Base-by-base conservation (phyloP, 805 yeast genomes). In the Myxozyma sirexii region DNA sequence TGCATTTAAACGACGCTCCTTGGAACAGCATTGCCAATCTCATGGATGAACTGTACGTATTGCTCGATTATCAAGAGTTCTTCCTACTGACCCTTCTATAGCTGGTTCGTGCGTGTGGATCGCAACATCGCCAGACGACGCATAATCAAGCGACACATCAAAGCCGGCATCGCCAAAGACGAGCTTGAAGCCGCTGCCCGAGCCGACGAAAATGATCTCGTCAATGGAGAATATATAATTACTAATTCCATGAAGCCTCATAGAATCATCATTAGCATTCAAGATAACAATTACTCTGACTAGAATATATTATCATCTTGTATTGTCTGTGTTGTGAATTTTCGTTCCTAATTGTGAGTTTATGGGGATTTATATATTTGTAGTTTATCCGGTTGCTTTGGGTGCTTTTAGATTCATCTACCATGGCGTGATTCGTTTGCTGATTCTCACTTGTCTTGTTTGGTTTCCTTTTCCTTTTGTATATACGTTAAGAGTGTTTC, bases 1-100 rank as follows among this genome's bases (percentile, higher is more conserved):
- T 90, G 8, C 78, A 85, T 44, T 75, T 89, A 53, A 70, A 80
- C 37, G 80, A 81, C 39, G 81, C 78, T 27, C 82, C 82, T 13
- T 90, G 96, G 96, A 57, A 68, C 53, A 71, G 74, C 19, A 80
- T 87, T 24, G 68, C 77, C 1, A 54, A 67, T 6, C 67, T 74
- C 24, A 75, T 81, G 33, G 71, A 72, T 39, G 79, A 75, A 47
- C 63, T 62, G 58, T 59, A 47, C 23, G 61, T 57, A 10, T 35
- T n/a, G 2, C 27, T 39, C 15, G 5, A 17, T 56, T 15, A 2
- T 10, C 35, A 19, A 13, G n/a, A 23, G 12, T 4, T 12, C 12
- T 24, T 29, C 10, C n/a, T 29, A 15, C 44, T 46, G 12, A 29
- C 54, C 5, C 21, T 13, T 5, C 15, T 12, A 7, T 37, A 65